Evolutionary conservation across 495 filamentous ascomycete species (phyloP).

Genomic region (Venustampulla echinocandica): DNA sequence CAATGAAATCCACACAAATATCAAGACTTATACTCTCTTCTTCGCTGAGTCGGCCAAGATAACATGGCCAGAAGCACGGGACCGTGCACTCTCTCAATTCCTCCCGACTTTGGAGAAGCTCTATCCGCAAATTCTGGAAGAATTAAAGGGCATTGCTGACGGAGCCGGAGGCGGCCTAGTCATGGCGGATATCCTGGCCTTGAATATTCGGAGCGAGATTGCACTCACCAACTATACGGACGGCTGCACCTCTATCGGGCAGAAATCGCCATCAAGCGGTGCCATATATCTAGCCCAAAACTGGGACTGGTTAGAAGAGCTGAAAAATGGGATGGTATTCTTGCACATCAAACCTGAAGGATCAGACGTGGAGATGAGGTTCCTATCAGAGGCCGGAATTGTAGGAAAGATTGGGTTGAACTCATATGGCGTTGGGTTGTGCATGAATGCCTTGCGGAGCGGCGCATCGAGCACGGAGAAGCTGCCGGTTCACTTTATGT

Average conservation of each 20-base stretch:
- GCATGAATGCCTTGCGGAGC: conserved; percentile 57
- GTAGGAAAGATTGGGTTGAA: conserved; percentile 65
- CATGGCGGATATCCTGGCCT: conserved; percentile 49
- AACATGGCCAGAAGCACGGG: not conserved
- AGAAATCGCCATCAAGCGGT: conserved; percentile 22
- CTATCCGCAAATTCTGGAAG: not conserved
- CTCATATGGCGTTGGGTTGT: conserved; percentile 49
- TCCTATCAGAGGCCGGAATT: conserved; percentile 45
- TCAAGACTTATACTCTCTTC: not conserved
- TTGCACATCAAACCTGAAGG: not conserved
- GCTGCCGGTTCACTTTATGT: not conserved
- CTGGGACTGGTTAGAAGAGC: conserved; percentile 45
- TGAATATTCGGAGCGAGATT: conserved; percentile 61
- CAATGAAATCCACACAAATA: not conserved
- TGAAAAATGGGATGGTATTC: not conserved
- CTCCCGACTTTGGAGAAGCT: not conserved
- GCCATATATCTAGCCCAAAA: conserved; percentile 48
- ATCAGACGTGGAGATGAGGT: not conserved
- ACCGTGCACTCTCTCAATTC: conserved; percentile 28
- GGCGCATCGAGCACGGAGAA: conserved; percentile 37
- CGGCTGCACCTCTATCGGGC: conserved; percentile 51
- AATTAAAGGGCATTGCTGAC: conserved; percentile 31
- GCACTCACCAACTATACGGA: conserved; percentile 51
- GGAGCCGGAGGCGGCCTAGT: conserved; percentile 37
- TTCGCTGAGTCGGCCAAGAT: not conserved